A percentile compares a stretch with the other conserved stretches of the same genome.
phyloP scores from a whole-genome alignment of 371 early-diverging fungal genomes.

The Mycotypha africana region DNA sequence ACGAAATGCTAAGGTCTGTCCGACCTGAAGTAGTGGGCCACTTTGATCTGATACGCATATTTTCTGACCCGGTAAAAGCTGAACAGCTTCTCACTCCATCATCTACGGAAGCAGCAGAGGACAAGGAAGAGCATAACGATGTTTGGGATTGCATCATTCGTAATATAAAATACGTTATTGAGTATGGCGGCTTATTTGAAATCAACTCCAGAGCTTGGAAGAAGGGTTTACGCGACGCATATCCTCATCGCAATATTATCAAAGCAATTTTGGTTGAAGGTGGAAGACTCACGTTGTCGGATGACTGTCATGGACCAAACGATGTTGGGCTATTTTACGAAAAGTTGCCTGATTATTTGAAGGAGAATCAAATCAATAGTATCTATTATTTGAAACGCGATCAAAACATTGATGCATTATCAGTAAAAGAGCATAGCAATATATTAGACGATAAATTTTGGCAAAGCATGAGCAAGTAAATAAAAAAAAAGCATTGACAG shows the following conservation, averaged over 20 bases:
- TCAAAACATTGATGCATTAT: slow-evolving; percentile 2
- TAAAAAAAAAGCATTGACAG: not conserved
- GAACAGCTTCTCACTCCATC: too few species aligned
- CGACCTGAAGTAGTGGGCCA: slow-evolving; percentile 88
- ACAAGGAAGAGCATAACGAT: slow-evolving; percentile 19
- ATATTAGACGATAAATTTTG: slow-evolving; percentile 35
- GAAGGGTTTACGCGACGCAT: slow-evolving; percentile 80
- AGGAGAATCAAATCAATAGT: slow-evolving; percentile 35
- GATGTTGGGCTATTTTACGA: slow-evolving; percentile 85
- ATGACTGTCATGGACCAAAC: slow-evolving; percentile 88
- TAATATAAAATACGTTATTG: slow-evolving; percentile 76
- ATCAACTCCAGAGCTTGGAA: slow-evolving; percentile 92
- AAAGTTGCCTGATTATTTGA: slow-evolving; percentile 48
- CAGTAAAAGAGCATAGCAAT: slow-evolving; percentile 22
- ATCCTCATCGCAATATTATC: slow-evolving; percentile 82
- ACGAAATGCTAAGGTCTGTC: slow-evolving; percentile 56
- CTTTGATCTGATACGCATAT: slow-evolving; percentile 89
- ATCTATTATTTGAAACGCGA: slow-evolving; percentile 41
- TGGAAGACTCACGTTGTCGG: slow-evolving; percentile 80
- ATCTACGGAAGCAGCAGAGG: too few species aligned
- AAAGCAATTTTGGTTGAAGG: slow-evolving; percentile 64
- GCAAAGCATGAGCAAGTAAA: slow-evolving; percentile 23
- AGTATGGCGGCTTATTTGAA: slow-evolving; percentile 87
- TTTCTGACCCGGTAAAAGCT: too few species aligned
- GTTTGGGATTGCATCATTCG: slow-evolving; percentile 65